These are phyloP conservation scores for Sporothrix curviconia DNA, from an alignment of 2,329 filamentous ascomycete genomes.

Conservation along the genomic window DNA sequence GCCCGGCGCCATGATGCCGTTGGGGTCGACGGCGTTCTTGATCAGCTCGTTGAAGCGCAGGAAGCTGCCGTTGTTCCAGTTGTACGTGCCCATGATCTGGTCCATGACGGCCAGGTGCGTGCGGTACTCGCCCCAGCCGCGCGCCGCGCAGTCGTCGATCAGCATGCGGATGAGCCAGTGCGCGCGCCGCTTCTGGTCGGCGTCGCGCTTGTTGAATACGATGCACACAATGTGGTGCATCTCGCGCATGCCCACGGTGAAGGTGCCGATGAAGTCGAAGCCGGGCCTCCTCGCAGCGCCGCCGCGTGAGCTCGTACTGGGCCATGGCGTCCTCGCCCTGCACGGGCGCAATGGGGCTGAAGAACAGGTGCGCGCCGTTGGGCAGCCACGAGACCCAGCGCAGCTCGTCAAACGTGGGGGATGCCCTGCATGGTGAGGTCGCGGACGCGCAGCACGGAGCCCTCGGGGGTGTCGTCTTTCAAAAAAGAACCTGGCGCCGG, in stretches of 20 bases:
- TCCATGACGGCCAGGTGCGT: conserved; percentile 35
- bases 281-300: conserved; percentile 33
- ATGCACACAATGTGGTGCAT: conserved; percentile 50
- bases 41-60: conserved; percentile 33
- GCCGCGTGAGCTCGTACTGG: conserved; percentile 36
- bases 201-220: conserved; percentile 35
- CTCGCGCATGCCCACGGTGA: conserved; percentile 45
- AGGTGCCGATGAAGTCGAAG: conserved; percentile 46
- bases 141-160: conserved; percentile 29
- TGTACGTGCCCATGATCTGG: conserved; percentile 33
- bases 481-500: conserved; percentile 37
- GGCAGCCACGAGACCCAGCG: conserved; percentile 43
- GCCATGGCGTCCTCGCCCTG: conserved; percentile 39
- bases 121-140: conserved; percentile 35
- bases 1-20: conserved; percentile 41
- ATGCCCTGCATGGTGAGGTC: conserved; percentile 28
- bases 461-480: conserved; percentile 33
- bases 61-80: conserved; percentile 31
- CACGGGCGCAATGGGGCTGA: conserved; percentile 45
- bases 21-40: conserved; percentile 35
- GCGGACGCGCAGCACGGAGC: conserved; percentile 33
- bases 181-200: conserved; percentile 24
- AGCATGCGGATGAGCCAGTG: conserved; percentile 29
- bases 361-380: conserved; percentile 43
- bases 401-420: conserved; percentile 33